These are phyloP conservation scores for Skeletonema potamos DNA, from an alignment of 108 stramenopile species.

Conservation along the genomic window DNA sequence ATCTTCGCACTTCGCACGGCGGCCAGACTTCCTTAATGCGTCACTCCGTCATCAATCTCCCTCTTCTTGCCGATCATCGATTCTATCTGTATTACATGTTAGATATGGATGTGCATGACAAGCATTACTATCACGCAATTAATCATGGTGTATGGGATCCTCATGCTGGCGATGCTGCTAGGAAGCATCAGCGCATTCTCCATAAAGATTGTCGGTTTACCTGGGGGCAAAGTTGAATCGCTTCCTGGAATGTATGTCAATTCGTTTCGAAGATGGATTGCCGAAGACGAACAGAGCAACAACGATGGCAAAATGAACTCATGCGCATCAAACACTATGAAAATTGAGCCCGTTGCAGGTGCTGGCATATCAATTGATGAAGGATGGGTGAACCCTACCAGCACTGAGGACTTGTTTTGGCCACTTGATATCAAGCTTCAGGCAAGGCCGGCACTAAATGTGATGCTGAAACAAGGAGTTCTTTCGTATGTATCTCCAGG, in stretches of 20 bases:
- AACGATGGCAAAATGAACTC: background rate
- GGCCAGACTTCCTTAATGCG: too few species aligned
- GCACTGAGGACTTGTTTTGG: conserved; percentile 52
- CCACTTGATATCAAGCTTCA: conserved; percentile 46
- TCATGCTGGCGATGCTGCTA: too few species aligned
- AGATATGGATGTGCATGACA: too few species aligned
- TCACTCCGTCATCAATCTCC: too few species aligned
- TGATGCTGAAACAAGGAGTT: conserved; percentile 30
- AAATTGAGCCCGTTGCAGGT: conserved; percentile 27
- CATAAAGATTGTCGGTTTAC: conserved; percentile 40
- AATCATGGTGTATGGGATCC: too few species aligned
- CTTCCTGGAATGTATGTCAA: conserved; percentile 44
- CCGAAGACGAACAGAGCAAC: conserved; percentile 9
- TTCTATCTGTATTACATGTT: too few species aligned
- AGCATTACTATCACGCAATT: too few species aligned
- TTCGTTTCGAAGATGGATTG: conserved; percentile 42
- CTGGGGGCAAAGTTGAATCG: conserved; percentile 31
- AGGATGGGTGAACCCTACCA: conserved; percentile 52
- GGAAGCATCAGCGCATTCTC: too few species aligned
- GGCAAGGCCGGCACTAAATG: conserved; percentile 39
- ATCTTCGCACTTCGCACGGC: too few species aligned
- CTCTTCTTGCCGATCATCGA: too few species aligned
- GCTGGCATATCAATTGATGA: conserved; percentile 21
- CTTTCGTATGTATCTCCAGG: conserved; percentile 43
- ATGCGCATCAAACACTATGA: background rate